Evolutionary conservation across 2,329 filamentous ascomycete species (phyloP), one percentile per base, ranked within the genome.

Genomic region (Diaporthe ampelina): DNA sequence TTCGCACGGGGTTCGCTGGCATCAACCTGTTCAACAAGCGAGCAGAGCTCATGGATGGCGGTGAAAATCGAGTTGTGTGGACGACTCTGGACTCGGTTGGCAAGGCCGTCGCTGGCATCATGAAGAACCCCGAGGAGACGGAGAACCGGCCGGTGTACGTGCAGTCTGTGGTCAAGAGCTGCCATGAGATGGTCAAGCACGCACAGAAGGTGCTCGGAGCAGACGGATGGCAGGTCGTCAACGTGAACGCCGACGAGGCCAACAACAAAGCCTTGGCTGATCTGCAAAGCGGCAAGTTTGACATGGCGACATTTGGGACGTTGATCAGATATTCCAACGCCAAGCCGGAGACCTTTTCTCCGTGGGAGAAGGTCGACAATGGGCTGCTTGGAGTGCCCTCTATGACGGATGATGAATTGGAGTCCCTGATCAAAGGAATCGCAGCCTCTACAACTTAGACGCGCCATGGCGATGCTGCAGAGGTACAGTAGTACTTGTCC

Each of bases 91-190:
- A 71, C n/a, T 77, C 76, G 35, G 76, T 82, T 52, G 82, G 76
- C 17, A 75, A 75, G 8, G 80, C 80, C 19, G 77, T 81, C 4
- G 79, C 77, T 2, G 77, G 76, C 8, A 74, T 79, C 10, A 77
- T 83, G 26, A 32, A 69, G 54, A 76, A 79, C 59, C 78, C 78
- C 2, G 79, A 77, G 48, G 78, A 79, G 76, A 81, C 80, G n/a
- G 77, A 77, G 58, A 82, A 83, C 76, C 70, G 78, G 3, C 35
- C 72, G 21, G 77, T 78, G 3, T 78, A 77, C 29, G 71, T 81
- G 15, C 76, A 80, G 6, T 68, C 63, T 9, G 63, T 68, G 8
- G 63, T 68, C n/a, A 68, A 68, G 76, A 78, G 77, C 56, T 79
- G 79, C 73, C 76, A 76, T n/a, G 67, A 79, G 72, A 69, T 81